Evolutionary conservation across 768 basidiomycete species (phyloP), one percentile per base, ranked within the genome.

Genomic region (Tylopilus vinaceipallidus): DNA sequence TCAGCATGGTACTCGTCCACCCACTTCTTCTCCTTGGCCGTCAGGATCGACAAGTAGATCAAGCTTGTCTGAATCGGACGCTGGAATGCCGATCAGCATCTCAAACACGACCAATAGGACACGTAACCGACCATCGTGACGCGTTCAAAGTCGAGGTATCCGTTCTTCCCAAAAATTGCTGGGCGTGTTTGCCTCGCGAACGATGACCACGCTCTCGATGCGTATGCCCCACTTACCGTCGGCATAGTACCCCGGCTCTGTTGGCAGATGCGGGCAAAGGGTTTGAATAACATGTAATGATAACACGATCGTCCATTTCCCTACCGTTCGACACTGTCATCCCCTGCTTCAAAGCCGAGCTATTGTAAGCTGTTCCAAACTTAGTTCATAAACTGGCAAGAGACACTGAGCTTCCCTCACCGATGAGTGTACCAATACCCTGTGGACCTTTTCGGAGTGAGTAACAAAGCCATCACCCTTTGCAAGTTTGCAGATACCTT

Each of bases 181-280:
- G 47, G 83, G 80, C 1, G 91, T 92, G 45, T 85, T 66, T 10
- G 70, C 84, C 37, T 84, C 78, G 42, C 79, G 76, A 4, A 95
- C 88, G 17, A 95, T 73, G 19, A 94, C 82, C 36, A 98, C 78
- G 66, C 82, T 93, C 71, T 99, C 95, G 58, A 95, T 91, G 4
- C 97, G 84, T 59, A 98, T 92, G 2, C 95, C 95, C 60, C 86
- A 98, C 38, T 77, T 73, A 2, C 94, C 95, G 58, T 98, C 94
- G 8, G 82, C 83, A 64, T 97, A 97, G 66, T 88, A 95, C 9
- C 94, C 93, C 1, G 94, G 94, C 56, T 95, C 94, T 82, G 29
- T 52, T 30, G 14, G 24, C 17, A 42, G 26, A 10, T 7, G 10
- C 1, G 24, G 32, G 37, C 0, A 16, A 27, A 22, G 17, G 13